A percentile compares a stretch with the other conserved stretches of the same genome.
phyloP scores from a whole-genome alignment of 805 yeast genomes.

The Yarrowia hollandica region DNA sequence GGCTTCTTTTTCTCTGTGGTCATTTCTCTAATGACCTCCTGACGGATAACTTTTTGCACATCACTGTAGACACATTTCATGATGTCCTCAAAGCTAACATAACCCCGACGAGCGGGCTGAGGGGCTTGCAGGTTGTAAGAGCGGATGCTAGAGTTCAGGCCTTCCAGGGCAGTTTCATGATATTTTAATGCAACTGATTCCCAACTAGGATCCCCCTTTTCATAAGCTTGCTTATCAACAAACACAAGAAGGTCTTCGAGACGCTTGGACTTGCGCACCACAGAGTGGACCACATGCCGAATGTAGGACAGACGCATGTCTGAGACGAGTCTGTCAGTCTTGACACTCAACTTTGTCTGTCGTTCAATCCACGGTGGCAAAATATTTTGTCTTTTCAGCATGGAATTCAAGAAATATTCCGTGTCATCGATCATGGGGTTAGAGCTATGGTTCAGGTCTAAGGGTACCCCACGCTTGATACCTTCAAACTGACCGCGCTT shows the following conservation, averaged over 20 bases:
- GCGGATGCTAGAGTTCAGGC: slow-evolving; percentile 52
- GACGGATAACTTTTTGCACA: slow-evolving; percentile 36
- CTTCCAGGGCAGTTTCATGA: slow-evolving; percentile 43
- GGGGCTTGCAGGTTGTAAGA: slow-evolving; percentile 69
- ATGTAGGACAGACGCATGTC: neutral
- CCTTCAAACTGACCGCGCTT: slow-evolving; percentile 67
- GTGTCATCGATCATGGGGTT: slow-evolving; percentile 64
- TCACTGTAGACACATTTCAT: slow-evolving; percentile 44
- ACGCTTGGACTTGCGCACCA: neutral
- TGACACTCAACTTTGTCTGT: slow-evolving; percentile 56
- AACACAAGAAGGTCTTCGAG: neutral
- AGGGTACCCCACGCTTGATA: slow-evolving; percentile 63
- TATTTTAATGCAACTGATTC: slow-evolving; percentile 40
- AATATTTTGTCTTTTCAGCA: slow-evolving; percentile 69
- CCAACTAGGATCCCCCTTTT: slow-evolving; percentile 43
- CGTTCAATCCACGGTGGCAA: slow-evolving; percentile 90
- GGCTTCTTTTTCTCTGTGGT: slow-evolving; percentile 14
- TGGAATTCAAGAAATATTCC: slow-evolving; percentile 77
- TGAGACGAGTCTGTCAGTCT: slow-evolving; percentile 46
- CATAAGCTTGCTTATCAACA: neutral
- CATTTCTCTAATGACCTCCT: slow-evolving; percentile 8
- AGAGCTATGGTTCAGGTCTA: slow-evolving; percentile 43
- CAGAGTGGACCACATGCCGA: slow-evolving; percentile 19
- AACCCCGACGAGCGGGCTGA: slow-evolving; percentile 56
- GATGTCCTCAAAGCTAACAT: slow-evolving; percentile 50